Conservation (phyloP, 768 basidiomycete genomes). For the Dentipellis fragilis region DNA sequence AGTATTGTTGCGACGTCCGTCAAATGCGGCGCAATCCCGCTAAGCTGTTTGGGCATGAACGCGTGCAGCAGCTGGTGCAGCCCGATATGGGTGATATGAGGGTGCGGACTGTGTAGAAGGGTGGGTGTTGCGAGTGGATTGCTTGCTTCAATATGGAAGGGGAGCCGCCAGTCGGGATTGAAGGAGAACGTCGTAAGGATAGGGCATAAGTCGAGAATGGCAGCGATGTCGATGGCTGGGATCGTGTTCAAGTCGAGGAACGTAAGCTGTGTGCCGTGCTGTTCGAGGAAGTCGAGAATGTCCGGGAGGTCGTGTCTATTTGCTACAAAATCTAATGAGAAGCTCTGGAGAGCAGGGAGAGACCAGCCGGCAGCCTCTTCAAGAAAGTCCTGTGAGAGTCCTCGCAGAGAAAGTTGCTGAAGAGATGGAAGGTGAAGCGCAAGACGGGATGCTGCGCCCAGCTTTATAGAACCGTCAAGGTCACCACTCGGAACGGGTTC, state of each 20-base stretch:
- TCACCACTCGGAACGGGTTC: constrained; percentile 1
- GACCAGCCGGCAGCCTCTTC: constrained; percentile 63
- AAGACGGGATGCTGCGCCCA: constrained; percentile 55
- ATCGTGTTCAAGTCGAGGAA: constrained; percentile 60
- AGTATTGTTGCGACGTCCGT: constrained; percentile 33
- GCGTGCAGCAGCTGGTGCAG: constrained; percentile 61
- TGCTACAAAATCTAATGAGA: constrained; percentile 45
- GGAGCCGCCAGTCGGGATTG: constrained; percentile 65
- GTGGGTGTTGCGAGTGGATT: neutral
- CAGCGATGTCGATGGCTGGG: constrained; percentile 43
- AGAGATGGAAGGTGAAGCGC: constrained; percentile 43
- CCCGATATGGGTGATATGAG: constrained; percentile 49
- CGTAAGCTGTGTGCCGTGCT: constrained; percentile 47
- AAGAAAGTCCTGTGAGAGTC: constrained; percentile 52
- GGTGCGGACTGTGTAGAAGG: constrained; percentile 39
- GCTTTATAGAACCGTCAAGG: constrained; percentile 23
- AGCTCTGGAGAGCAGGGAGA: constrained; percentile 46
- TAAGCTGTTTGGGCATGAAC: constrained; percentile 47
- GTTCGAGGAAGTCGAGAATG: constrained; percentile 43
- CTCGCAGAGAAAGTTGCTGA: constrained; percentile 53
- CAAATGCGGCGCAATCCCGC: constrained; percentile 31
- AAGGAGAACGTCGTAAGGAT: constrained; percentile 53
- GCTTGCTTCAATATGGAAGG: constrained; percentile 14
- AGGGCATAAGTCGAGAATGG: constrained; percentile 56
- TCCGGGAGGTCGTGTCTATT: constrained; percentile 46